A percentile compares a stretch with the other conserved stretches of the same genome.
These are phyloP conservation scores for Botrytis fabae DNA, from an alignment of 2,329 filamentous ascomycete genomes.

Conservation along the genomic window DNA sequence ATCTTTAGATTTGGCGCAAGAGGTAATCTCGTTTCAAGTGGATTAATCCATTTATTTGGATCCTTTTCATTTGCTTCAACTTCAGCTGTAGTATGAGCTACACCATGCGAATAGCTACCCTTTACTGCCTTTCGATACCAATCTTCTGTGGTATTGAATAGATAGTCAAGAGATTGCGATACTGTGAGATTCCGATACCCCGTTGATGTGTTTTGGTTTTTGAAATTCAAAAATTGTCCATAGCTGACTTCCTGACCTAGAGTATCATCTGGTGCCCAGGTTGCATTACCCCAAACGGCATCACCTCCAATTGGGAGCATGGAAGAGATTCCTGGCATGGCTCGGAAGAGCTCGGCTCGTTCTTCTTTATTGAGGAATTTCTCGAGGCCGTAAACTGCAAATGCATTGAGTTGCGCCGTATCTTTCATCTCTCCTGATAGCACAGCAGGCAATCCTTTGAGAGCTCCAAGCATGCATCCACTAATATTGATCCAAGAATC, in stretches of 20 bases:
- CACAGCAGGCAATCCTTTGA: constrained; percentile 87
- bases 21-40: constrained; percentile 83
- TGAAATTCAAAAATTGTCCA: constrained; percentile 85
- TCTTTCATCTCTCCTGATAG: constrained; percentile 98
- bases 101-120: constrained; percentile 79
- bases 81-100: constrained; percentile 76
- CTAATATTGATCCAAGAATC: constrained; percentile 98
- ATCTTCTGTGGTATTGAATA: constrained; percentile 74
- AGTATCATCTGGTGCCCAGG: constrained; percentile 84
- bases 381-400: constrained; percentile 94
- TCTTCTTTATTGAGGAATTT: constrained; percentile 92
- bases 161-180: constrained; percentile 71
- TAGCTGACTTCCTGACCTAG: constrained; percentile 72
- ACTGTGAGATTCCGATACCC: constrained; percentile 78
- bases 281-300: constrained; percentile 88
- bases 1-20: constrained; percentile 88
- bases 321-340: constrained; percentile 93
- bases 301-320: constrained; percentile 96
- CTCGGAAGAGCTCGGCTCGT: constrained; percentile 88
- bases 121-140: constrained; percentile 81
- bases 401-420: constrained; percentile 92
- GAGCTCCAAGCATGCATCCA: constrained; percentile 93
- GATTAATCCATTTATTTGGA: constrained; percentile 88
- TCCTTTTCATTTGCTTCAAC: constrained; percentile 81
- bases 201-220: constrained; percentile 62